Evolutionary conservation across 139 green algal genomes (phyloP).

Genomic region (Chlorella ohadii): DNA sequence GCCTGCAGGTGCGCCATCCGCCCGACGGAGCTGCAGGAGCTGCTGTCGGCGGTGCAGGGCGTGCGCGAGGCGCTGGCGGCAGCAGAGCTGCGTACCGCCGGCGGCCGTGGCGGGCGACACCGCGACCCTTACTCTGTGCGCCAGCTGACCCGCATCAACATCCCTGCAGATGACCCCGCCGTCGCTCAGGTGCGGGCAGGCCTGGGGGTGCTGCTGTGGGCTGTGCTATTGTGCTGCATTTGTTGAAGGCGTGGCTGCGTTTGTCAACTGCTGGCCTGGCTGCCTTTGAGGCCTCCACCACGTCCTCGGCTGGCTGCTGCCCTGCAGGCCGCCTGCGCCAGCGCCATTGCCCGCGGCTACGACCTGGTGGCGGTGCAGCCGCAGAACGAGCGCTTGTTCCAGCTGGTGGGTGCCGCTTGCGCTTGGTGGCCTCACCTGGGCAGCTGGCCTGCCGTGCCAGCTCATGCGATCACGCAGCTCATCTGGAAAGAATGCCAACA

Average conservation of each 20-base stretch:
- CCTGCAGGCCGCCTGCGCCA: slow-evolving; percentile 30
- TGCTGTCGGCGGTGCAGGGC: slow-evolving; percentile 11
- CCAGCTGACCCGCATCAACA: slow-evolving; percentile 61
- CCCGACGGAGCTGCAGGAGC: slow-evolving; percentile 12
- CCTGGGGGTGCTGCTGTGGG: no score
- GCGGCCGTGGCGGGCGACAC: neutral
- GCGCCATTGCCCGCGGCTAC: slow-evolving; percentile 49
- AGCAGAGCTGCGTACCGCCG: neutral
- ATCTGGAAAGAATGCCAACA: no score
- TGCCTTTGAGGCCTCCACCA: neutral
- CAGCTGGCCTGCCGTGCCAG: no score
- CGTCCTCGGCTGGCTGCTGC: neutral
- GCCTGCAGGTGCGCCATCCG: slow-evolving; percentile 41
- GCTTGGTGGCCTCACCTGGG: no score
- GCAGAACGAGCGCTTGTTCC: slow-evolving; percentile 48
- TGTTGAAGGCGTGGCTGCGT: no score
- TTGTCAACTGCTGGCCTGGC: no score
- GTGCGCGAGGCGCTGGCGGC: slow-evolving; percentile 32
- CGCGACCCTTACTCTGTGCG: slow-evolving; percentile 23
- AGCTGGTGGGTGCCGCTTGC: slow-evolving; percentile 29
- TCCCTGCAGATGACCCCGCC: slow-evolving; percentile 45
- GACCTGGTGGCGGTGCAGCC: slow-evolving; percentile 72
- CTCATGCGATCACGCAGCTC: no score
- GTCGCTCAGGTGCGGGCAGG: slow-evolving; percentile 28
- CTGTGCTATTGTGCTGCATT: no score